Base-by-base conservation (phyloP, 2,329 filamentous ascomycete genomes). In the Colletotrichum sp. region DNA sequence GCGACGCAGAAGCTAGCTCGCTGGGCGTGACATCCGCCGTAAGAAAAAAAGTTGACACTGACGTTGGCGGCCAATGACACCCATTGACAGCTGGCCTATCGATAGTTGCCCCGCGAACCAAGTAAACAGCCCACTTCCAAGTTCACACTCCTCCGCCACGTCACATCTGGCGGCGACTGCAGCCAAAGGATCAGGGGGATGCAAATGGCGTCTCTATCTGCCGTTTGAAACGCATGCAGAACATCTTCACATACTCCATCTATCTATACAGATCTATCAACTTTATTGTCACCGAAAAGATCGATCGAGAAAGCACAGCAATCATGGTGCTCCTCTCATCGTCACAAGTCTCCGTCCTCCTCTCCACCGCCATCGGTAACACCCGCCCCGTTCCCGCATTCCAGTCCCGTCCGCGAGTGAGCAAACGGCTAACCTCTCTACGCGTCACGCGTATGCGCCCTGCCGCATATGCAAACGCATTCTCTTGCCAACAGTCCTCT, bases 281-380 rank as follows among this genome's bases (percentile, higher is more conserved):
- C 12, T n/a, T 32, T 9, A 10, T 52, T 62, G 6, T 48, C 10
- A 48, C 3, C n/a, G 18, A 48, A n/a, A 21, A 48, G 2, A 21
- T 7, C 21, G n/a, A 21, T 48, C n/a, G n/a, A 48, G 43, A 4
- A 48, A 43, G 9, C 56, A 36, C 62, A 21, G 55, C 65, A 8
- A 43, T 30, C 66, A 74, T 76, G 75, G 76, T 93, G 81, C 86
- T 95, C 78, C 90, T 95, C 80, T 93, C 92, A 8, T 93, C 92
- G 18, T 89, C 91, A 12, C 93, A 95, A 86, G 93, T 95, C 70
- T 94, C 93, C 48, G 86, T 95, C 76, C 87, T 93, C 75, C 85
- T 93, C 74, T 93, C 93, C 30, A 90, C 90, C 12, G 83, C 86
- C 52, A 91, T 95, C 77, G 88, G 94, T 95, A 89, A 75, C 88